A percentile compares a stretch with the other conserved stretches of the same genome.
phyloP scores from a whole-genome alignment of 441 rosid species.

The Gossypium davidsonii region DNA sequence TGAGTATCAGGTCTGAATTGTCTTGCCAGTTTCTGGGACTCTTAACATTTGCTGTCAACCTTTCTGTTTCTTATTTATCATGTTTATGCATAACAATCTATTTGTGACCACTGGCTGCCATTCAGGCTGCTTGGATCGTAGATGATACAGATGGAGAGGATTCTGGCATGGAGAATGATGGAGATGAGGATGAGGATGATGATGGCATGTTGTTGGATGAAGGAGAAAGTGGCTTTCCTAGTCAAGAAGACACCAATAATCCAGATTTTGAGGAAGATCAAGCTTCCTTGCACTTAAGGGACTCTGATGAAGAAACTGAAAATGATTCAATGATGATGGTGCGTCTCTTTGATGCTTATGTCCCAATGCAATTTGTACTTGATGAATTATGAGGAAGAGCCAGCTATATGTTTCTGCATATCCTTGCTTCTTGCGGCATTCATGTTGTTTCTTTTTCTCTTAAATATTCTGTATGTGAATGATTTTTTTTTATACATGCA shows the following conservation, averaged over 20 bases:
- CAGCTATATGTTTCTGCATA: background rate
- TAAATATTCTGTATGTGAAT: slow-evolving; percentile 4
- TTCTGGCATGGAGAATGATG: slow-evolving; percentile 44
- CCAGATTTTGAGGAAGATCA: slow-evolving; percentile 58
- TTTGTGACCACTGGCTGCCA: background rate
- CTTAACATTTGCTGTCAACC: background rate
- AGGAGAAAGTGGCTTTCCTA: slow-evolving; percentile 35
- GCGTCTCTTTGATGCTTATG: slow-evolving; percentile 14
- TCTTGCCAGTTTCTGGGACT: slow-evolving; percentile 1
- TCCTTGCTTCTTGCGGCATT: background rate
- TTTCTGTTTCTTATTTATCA: background rate
- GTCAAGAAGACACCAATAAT: slow-evolving; percentile 28
- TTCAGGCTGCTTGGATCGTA: slow-evolving; percentile 95
- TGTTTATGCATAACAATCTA: background rate
- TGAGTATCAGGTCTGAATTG: slow-evolving; percentile 70
- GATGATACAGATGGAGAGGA: slow-evolving; percentile 66
- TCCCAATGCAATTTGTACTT: background rate
- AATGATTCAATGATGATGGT: slow-evolving; percentile 85
- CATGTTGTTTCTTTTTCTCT: background rate
- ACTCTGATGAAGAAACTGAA: slow-evolving; percentile 73
- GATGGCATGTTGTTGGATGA: slow-evolving; percentile 80
- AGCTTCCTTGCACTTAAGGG: slow-evolving; percentile 50
- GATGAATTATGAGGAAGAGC: background rate
- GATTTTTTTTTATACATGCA: slow-evolving; percentile 29
- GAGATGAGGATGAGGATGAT: slow-evolving; percentile 31